phyloP scores from a whole-genome alignment of 768 basidiomycete genomes.

The Crepidotus variabilis region DNA sequence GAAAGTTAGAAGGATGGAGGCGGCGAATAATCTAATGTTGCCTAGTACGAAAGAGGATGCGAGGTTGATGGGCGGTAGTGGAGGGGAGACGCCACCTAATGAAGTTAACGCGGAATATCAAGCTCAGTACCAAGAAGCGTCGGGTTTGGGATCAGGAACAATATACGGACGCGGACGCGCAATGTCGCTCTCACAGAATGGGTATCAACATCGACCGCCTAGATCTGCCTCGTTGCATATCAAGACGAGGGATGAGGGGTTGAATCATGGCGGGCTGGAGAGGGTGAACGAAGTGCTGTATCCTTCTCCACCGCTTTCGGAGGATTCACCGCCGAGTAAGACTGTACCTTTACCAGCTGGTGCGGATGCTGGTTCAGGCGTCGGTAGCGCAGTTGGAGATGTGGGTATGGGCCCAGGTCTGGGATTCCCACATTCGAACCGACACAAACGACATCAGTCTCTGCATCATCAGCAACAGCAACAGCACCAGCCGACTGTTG shows the following conservation, averaged over 20 bases:
- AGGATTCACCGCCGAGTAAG: conserved; percentile 29
- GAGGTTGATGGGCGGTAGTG: conserved; percentile 40
- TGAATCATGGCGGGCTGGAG: conserved; percentile 17
- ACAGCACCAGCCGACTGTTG: no score
- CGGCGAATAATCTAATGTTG: conserved; percentile 61
- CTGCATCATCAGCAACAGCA: no score
- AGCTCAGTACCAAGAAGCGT: no score
- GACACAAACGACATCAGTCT: no score
- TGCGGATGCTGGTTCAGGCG: not conserved
- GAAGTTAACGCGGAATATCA: conserved; percentile 14
- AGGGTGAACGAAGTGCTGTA: conserved; percentile 33
- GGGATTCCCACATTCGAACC: no score
- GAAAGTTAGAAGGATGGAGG: conserved; percentile 75
- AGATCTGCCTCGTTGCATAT: no score
- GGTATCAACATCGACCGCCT: no score
- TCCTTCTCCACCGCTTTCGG: conserved; percentile 45
- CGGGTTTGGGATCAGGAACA: no score
- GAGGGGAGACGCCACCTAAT: conserved; percentile 34
- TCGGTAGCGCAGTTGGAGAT: not conserved
- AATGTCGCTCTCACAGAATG: no score
- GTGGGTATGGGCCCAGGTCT: no score
- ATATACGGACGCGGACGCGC: no score
- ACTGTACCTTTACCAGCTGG: conserved; percentile 19
- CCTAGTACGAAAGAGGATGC: conserved; percentile 66
- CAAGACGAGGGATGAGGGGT: conserved; percentile 21